Evolutionary conservation across 495 filamentous ascomycete genomes (phyloP), one percentile per base, ranked within the genome.

Genomic region (Chaetomium tenue): DNA sequence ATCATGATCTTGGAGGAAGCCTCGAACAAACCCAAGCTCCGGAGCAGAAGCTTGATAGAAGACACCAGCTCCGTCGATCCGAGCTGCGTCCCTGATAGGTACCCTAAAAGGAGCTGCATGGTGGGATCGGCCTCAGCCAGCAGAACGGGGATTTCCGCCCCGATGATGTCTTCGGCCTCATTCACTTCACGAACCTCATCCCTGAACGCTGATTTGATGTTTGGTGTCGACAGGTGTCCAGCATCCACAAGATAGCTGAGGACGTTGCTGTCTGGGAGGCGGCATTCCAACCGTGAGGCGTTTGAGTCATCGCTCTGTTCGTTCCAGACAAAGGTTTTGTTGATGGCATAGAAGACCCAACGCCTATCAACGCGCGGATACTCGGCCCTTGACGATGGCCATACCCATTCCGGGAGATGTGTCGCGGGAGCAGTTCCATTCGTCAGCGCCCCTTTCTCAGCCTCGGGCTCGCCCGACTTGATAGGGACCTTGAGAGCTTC

Each of bases 101-200:
- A 80, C 59, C 74, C 76, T 39, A 85, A 77, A 23, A 91, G 76
- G 7, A 85, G 75, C 54, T 85, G 80, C 67, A 89, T 75, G 0
- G 86, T 84, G 8, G 83, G 76, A 70, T 91, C 88, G 1, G 82
- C 76, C 40, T 87, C 78, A 7, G 82, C 81, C 23, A 92, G 70
- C 39, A 86, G 80, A 39, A 81, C 74, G 2, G 86, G 79, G 22
- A 91, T 79, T 33, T 88, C 80, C 26, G 84, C 83, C 22, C 83
- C 81, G 5, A 86, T 76, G 13, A 78, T 67, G 28, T 64, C 68
- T 46, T 80, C 77, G 13, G 64, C 60, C 23, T 76, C 70, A 30
- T 79, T 74, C 30, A 67, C 60, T 23, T 74, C 76, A n/a, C 60
- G 71, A 0, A 79, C 78, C 66, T 82, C 83, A 44, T 78, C 74